phyloP scores from a whole-genome alignment of 768 basidiomycete genomes.

The Suillus ampliporus region DNA sequence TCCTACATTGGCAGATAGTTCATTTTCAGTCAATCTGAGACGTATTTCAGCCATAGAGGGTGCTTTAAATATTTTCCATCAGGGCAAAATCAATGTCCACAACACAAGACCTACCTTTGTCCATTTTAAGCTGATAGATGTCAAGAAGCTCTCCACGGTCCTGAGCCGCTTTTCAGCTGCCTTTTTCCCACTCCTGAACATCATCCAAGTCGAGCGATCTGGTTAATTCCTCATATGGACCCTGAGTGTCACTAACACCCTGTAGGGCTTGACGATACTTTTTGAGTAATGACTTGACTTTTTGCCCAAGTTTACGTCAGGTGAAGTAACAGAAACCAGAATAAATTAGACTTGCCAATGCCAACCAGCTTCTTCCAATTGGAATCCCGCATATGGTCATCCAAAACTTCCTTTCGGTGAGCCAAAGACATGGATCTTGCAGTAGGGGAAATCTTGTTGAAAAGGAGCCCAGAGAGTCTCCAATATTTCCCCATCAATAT shows the following conservation, averaged over 20 bases:
- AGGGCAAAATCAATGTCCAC: background rate
- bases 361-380: slow-evolving; percentile 40
- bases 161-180: background rate
- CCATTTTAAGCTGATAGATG: slow-evolving; percentile 6
- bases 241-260: slow-evolving; percentile 9
- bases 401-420: slow-evolving; percentile 26
- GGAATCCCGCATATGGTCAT: slow-evolving; percentile 31
- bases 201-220: background rate
- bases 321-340: too few relatives aligned
- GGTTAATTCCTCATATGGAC: background rate
- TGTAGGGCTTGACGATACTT: background rate
- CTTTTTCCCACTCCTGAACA: background rate
- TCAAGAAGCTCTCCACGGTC: slow-evolving; percentile 7
- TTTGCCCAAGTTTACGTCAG: too few relatives aligned
- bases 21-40: background rate
- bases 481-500: slow-evolving; percentile 40
- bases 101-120: slow-evolving; percentile 8
- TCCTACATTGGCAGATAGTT: background rate
- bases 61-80: background rate
- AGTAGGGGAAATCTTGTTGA: slow-evolving; percentile 22
- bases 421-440: slow-evolving; percentile 27
- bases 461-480: slow-evolving; percentile 24
- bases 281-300: slow-evolving; percentile 1
- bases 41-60: slow-evolving; percentile 10
- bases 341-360: slow-evolving; percentile 18